Base-by-base conservation (phyloP, 371 early-diverging fungal species). In the Capniomyces stellatus region DNA sequence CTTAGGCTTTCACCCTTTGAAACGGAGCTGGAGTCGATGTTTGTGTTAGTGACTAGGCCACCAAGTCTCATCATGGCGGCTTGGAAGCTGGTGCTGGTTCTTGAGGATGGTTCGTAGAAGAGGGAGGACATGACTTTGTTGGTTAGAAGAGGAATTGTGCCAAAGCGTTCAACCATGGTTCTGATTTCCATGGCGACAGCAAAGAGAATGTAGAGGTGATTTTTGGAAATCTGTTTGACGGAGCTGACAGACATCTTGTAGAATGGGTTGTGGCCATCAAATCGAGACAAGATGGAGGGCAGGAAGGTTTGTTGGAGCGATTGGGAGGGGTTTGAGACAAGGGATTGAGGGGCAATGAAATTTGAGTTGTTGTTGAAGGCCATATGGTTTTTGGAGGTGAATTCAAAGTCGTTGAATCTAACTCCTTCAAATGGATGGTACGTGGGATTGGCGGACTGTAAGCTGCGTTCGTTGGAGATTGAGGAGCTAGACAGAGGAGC, bases 121-220 rank as follows among this genome's bases (percentile, higher is more conserved):
- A 92, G 87, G 23, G 85, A 82, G 66, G 84, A 85, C 75, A 97
- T 78, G 2, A 92, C 87, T 57, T 89, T 88, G 25, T 93, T 94
- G 43, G 76, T 69, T 43, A 97, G 71, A 48, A 97, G 54, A 43
- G 87, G 82, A 54, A 89, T 76, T 29, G 72, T 67, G 6, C 92
- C 94, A 50, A 83, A 77, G 35, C 85, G 80, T 66, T 94, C 91
- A 12, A 93, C 93, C 30, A 85, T 65, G 28, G 79, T 85, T 59
- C 91, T 81, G 89, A 97, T 89, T 71, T 97, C 95, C 55, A 91
- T 89, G 1, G 97, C 95, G n/a, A 91, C 81, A 43, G 89, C 89
- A 71, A 97, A 97, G 54, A 97, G 68, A 29, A 81, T 66, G 70
- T 97, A 95, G 55, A 94, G 75, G 56, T 94, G 91, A 50, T 83